Base-by-base conservation (phyloP, 495 filamentous ascomycete species). In the Platismatia glauca region DNA sequence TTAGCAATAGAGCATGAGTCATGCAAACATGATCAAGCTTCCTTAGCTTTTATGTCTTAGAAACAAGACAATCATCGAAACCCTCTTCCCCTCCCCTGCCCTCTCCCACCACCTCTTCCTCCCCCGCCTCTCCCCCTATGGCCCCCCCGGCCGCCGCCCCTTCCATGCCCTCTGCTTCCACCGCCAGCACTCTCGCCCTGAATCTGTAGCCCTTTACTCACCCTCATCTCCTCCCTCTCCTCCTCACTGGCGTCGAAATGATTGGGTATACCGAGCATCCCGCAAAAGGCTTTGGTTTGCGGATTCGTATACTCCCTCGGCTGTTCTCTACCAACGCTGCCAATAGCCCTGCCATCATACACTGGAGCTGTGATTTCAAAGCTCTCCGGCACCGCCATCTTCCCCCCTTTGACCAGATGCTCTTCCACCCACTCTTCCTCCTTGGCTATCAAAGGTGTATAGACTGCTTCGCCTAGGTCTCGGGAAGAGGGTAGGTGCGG, bases 301-400 rank as follows among this genome's bases (percentile, higher is more conserved):
- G 85, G 83, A 70, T 91, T 97, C 16, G 77, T 88, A 71, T 90
- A 95, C 73, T 95, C 91, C 0, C 71, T 69, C 3, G 91, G 90
- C 69, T 82, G 79, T 13, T 79, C 71, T 1, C 61, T 61, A 9
- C 74, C 73, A 57, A 60, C 57, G n/a, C 70, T 57, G 66, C 59
- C 56, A 27, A 67, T 71, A 64, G 57, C 71, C 0, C 50, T 72
- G 0, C 76, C 71, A 46, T 84, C 77, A 64, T 90, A 89, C 6
- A 81, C 74, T 7, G 89, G 89, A 3, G 94, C 93, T 0, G 87
- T 93, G n/a, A 73, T 67, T 15, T 70, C 73, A 70, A 97, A 98
- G 71, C 92, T 87, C 7, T 85, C 74, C 0, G 91, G 91, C 6
- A 98, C 79, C 4, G 66, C 68, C 52, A 95, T 72, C 58, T 81